Percentiles rank a stretch among this genome's conserved stretches.
Evolutionary conservation across 2,329 filamentous ascomycete species (phyloP).

Genomic region (Thielaviopsis ethacetica): DNA sequence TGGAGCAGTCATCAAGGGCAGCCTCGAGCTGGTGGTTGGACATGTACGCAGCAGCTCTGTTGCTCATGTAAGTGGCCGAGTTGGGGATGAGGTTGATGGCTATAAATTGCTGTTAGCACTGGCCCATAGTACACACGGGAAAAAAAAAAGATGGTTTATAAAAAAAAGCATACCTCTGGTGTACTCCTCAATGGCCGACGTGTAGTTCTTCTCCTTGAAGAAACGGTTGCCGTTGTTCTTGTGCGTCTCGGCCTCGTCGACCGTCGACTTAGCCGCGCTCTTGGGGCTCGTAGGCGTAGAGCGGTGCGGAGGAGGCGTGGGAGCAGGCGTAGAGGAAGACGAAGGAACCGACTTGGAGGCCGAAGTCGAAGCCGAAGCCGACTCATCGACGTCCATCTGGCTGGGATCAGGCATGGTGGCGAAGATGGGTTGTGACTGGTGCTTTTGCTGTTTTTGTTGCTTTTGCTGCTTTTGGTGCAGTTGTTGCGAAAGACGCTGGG

Average conservation of each 20-base stretch:
- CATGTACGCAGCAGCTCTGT: constrained; percentile 89
- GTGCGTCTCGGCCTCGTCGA: constrained; percentile 74
- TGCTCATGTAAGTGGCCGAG: constrained; percentile 81
- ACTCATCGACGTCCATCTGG: constrained; percentile 67
- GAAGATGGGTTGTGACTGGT: constrained; percentile 25
- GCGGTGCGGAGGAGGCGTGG: constrained; percentile 56
- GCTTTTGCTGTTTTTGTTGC: not conserved
- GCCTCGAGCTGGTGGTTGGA: constrained; percentile 62
- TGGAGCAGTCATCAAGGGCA: constrained; percentile 75
- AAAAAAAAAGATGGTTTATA: too few species aligned
- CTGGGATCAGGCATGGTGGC: constrained; percentile 45
- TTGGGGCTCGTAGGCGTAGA: constrained; percentile 32
- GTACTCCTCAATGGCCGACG: constrained; percentile 79
- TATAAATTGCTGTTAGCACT: constrained; percentile 23
- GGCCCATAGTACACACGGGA: too few species aligned
- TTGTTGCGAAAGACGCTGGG: constrained; percentile 7
- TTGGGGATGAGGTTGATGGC: constrained; percentile 76
- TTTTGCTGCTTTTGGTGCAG: constrained; percentile 1
- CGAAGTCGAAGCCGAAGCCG: constrained; percentile 31
- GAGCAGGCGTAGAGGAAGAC: constrained; percentile 26
- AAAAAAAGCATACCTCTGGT: constrained; percentile 55
- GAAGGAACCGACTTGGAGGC: constrained; percentile 38
- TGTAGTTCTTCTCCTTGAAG: constrained; percentile 88
- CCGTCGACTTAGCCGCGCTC: constrained; percentile 35
- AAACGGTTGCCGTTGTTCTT: constrained; percentile 91